phyloP scores from a whole-genome alignment of 163 green algal genomes.

The Dunaliella salina region DNA sequence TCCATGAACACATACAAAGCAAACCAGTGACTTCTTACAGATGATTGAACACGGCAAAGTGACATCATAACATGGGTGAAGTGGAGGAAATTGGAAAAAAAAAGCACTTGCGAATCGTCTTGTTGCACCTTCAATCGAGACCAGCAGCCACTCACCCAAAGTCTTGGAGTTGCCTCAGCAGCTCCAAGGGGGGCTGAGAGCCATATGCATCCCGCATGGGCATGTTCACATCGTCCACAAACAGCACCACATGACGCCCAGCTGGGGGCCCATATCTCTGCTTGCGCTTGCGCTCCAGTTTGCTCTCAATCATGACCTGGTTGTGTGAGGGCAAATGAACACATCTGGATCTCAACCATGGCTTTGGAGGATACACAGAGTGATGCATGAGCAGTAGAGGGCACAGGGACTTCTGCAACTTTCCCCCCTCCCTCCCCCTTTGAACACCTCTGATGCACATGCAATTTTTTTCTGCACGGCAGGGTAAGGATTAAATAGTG shows the following conservation, averaged over 20 bases:
- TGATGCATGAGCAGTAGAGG: too few species aligned
- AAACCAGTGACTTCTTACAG: too few species aligned
- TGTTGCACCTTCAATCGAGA: background rate
- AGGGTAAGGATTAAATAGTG: too few species aligned
- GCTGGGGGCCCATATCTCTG: constrained; percentile 34
- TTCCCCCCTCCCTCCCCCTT: too few species aligned
- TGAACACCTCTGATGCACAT: too few species aligned
- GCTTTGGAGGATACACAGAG: too few species aligned
- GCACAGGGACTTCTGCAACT: too few species aligned
- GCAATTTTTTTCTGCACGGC: too few species aligned
- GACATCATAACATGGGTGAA: background rate
- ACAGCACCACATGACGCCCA: constrained; percentile 49
- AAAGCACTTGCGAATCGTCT: background rate
- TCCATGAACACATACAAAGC: too few species aligned
- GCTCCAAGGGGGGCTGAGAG: constrained; percentile 74
- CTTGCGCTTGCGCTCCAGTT: constrained; percentile 76
- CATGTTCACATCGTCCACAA: constrained; percentile 88
- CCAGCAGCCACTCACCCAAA: constrained; percentile 28
- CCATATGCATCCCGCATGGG: constrained; percentile 66
- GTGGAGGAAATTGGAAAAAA: background rate
- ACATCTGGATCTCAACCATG: too few species aligned
- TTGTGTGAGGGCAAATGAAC: too few species aligned
- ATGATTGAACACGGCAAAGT: too few species aligned
- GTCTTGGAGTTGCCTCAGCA: constrained; percentile 72
- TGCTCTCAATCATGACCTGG: constrained; percentile 66